Evolutionary conservation across 805 yeast species (phyloP).

Genomic region (Starmerella apicola): DNA sequence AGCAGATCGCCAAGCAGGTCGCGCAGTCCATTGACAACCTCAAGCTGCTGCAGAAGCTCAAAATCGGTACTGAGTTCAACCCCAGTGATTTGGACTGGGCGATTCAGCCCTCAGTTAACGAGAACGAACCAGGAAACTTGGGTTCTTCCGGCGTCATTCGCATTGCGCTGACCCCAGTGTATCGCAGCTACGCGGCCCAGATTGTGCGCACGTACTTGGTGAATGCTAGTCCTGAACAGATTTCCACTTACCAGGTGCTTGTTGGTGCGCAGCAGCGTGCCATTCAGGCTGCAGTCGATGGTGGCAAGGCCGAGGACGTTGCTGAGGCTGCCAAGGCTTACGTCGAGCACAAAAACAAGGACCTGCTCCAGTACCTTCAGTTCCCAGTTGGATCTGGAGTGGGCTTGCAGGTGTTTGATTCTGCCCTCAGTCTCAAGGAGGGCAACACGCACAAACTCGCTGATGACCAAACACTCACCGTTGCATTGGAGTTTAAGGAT

Average conservation of each 20-base stretch:
- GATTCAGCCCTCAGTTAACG: constrained; percentile 83
- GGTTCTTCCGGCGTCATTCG: constrained; percentile 67
- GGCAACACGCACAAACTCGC: constrained; percentile 57
- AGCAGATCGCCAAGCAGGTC: constrained; percentile 57
- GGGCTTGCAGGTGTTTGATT: constrained; percentile 82
- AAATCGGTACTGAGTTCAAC: constrained; percentile 58
- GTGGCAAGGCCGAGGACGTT: constrained; percentile 52
- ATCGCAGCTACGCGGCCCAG: constrained; percentile 79
- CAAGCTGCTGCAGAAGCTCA: constrained; percentile 52
- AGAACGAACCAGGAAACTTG: constrained; percentile 38
- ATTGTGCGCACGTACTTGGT: constrained; percentile 79
- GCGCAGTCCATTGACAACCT: constrained; percentile 72
- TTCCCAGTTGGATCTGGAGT: constrained; percentile 77
- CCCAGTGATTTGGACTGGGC: constrained; percentile 79
- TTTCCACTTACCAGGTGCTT: constrained; percentile 64
- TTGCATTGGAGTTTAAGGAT: constrained; percentile 24
- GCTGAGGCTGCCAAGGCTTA: constrained; percentile 51
- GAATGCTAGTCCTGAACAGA: constrained; percentile 74
- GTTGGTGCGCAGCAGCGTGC: constrained; percentile 57
- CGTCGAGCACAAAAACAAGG: constrained; percentile 52
- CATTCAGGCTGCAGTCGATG: constrained; percentile 51
- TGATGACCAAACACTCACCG: constrained; percentile 61
- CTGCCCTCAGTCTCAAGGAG: constrained; percentile 55
- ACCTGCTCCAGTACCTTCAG: constrained; percentile 36
- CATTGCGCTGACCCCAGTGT: constrained; percentile 74